Evolutionary conservation across 148 eudicot species (phyloP), one percentile per base, ranked within the genome.

Genomic region (Fagopyrum tataricum): DNA sequence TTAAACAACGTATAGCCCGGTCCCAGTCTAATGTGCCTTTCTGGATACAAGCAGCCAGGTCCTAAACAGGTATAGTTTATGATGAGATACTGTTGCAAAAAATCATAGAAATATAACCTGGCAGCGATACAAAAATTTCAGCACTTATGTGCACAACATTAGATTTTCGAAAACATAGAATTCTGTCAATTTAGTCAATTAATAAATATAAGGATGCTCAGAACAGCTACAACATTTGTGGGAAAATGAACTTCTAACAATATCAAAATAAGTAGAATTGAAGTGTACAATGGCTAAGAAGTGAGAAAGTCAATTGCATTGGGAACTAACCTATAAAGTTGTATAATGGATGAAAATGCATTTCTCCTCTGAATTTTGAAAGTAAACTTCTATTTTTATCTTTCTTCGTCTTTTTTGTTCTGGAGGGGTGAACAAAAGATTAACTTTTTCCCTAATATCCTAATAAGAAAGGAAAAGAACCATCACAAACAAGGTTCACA

Each of bases 1-100:
- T 91, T 59, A 95, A 56, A 80, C 99, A 91, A 74, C 99, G 87
- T 73, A 95, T 69, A 78, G 99, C 99, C 85, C 99, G 84, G 75
- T 95, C 97, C 99, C 99, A 95, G 73, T 95, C 99, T 62, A 95
- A 85, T 77, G 91, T 91, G 64, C 97, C 97, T 83, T 80, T 95
- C 80, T 85, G 96, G 79, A 95, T 87, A 77, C 92, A 91, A 67
- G 79, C 77, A 74, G 99, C 99, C 74, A 95, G 86, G 73, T 95
- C 99, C 99, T 95, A 77, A 67, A 20, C 46, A 73, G 69, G 44
- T 21, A 59, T 61, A 20, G 24, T 48, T 6, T 41, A 51, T 41
- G n/a, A 23, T 56, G 42, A 48, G 68, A 47, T 58, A 53, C 40
- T 39, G 59, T 43, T 71, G 24, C 9, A 7, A 37, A 64, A n/a